Conservation (phyloP, 495 filamentous ascomycete species). For the Podospora pseudocomata region DNA sequence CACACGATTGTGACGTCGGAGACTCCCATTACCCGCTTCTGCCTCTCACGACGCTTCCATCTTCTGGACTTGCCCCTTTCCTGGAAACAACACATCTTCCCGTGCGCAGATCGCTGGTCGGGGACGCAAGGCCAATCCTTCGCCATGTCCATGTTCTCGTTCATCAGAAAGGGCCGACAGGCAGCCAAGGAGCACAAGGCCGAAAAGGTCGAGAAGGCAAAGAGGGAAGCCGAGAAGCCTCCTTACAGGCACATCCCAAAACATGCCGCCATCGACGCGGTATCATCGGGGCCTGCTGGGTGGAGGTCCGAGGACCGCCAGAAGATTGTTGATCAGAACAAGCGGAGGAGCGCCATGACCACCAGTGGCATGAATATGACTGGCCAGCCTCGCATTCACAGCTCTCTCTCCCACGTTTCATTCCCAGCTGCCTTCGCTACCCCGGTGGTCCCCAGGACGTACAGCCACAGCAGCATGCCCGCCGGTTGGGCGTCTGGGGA, state of each 20-base stretch:
- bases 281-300: constrained; percentile 49
- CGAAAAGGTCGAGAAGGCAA: constrained; percentile 42
- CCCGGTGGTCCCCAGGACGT: constrained; percentile 40
- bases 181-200: constrained; percentile 49
- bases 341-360: constrained; percentile 40
- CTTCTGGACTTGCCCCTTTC: background rate
- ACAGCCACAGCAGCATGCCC: constrained; percentile 41
- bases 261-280: constrained; percentile 55
- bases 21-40: background rate
- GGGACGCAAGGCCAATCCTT: background rate
- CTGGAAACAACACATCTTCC: background rate
- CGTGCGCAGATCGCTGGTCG: background rate
- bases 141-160: constrained; percentile 52
- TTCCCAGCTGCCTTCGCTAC: constrained; percentile 41
- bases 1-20: constrained; percentile 7
- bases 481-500: constrained; percentile 29
- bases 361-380: constrained; percentile 32
- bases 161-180: constrained; percentile 44
- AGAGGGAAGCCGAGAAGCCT: constrained; percentile 37
- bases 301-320: constrained; percentile 44
- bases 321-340: constrained; percentile 44
- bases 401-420: constrained; percentile 41
- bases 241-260: constrained; percentile 55
- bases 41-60: background rate
- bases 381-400: constrained; percentile 42